Evolutionary conservation across 345 rosid genomes (phyloP).

Genomic region (Arabidopsis arenosa): DNA sequence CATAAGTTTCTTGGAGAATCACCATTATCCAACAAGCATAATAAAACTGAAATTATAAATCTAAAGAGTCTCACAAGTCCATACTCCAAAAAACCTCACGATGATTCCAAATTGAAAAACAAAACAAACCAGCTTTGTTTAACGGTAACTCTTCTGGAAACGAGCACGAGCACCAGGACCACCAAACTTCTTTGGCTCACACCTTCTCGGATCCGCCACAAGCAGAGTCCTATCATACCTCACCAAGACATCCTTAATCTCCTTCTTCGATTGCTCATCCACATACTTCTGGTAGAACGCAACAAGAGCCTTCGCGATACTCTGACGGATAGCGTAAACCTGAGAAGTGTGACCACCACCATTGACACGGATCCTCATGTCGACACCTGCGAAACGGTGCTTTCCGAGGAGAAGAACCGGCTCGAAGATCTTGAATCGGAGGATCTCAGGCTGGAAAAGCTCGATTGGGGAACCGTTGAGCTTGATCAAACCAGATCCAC

Average conservation of each 20-base stretch:
- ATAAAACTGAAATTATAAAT: slow-evolving; percentile 15
- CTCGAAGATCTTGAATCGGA: slow-evolving; percentile 76
- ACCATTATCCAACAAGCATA: slow-evolving; percentile 29
- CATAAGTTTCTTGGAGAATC: slow-evolving; percentile 12
- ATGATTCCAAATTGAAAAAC: slow-evolving; percentile 12
- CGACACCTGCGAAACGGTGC: slow-evolving; percentile 74
- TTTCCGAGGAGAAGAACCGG: slow-evolving; percentile 83
- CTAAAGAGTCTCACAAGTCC: slow-evolving; percentile 38
- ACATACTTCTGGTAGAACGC: slow-evolving; percentile 87
- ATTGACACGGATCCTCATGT: slow-evolving; percentile 87
- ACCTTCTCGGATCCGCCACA: slow-evolving; percentile 90
- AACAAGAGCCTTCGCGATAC: slow-evolving; percentile 87
- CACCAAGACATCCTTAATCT: slow-evolving; percentile 80
- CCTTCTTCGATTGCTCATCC: slow-evolving; percentile 91
- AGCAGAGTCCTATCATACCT: slow-evolving; percentile 87
- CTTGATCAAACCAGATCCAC: slow-evolving; percentile 74
- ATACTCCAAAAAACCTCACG: slow-evolving; percentile 30
- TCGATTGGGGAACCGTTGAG: slow-evolving; percentile 86
- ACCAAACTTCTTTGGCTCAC: slow-evolving; percentile 98
- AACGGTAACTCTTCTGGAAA: slow-evolving; percentile 98
- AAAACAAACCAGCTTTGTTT: slow-evolving; percentile 42
- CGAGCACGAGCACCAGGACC: slow-evolving; percentile 94
- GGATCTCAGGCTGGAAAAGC: slow-evolving; percentile 79
- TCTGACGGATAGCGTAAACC: slow-evolving; percentile 92
- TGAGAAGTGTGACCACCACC: slow-evolving; percentile 94